Evolutionary conservation across 306 rosid species (phyloP).

Genomic region (Rosa rugosa): DNA sequence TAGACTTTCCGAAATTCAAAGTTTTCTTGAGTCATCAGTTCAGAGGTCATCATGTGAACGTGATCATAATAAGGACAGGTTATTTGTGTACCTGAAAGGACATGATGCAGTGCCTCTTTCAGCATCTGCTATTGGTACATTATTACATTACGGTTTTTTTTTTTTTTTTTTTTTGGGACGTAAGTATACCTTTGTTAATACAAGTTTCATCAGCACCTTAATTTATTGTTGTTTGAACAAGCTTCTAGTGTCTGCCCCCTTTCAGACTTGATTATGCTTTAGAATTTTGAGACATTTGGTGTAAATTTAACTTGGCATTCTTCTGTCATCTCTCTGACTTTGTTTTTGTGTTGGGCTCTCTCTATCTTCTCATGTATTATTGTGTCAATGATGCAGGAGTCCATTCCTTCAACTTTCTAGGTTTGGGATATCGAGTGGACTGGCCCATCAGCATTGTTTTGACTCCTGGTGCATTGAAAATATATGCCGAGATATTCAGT

Average conservation of each 20-base stretch:
- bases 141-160: not conserved
- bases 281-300: not conserved
- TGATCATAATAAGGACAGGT: conserved; percentile 69
- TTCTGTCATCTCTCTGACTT: not conserved
- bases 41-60: conserved; percentile 91
- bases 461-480: conserved; percentile 73
- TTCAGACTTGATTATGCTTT: conserved; percentile 12
- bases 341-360: conserved; percentile 11
- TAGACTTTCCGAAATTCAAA: conserved; percentile 86
- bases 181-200: not conserved
- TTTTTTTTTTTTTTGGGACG: not conserved
- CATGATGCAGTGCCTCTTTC: conserved; percentile 63
- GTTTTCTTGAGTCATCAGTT: conserved; percentile 78
- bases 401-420: conserved; percentile 86
- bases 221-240: not conserved
- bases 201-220: not conserved
- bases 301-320: not conserved
- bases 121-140: conserved; percentile 61
- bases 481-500: conserved; percentile 89
- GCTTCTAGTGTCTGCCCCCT: not conserved
- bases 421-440: conserved; percentile 86
- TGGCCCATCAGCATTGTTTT: conserved; percentile 89
- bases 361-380: conserved; percentile 7
- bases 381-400: conserved; percentile 65
- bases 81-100: conserved; percentile 85